Percentiles rank a stretch among this genome's conserved stretches.
Conservation (phyloP, 2,329 filamentous ascomycete genomes). For the Botrytis pseudocinerea region DNA sequence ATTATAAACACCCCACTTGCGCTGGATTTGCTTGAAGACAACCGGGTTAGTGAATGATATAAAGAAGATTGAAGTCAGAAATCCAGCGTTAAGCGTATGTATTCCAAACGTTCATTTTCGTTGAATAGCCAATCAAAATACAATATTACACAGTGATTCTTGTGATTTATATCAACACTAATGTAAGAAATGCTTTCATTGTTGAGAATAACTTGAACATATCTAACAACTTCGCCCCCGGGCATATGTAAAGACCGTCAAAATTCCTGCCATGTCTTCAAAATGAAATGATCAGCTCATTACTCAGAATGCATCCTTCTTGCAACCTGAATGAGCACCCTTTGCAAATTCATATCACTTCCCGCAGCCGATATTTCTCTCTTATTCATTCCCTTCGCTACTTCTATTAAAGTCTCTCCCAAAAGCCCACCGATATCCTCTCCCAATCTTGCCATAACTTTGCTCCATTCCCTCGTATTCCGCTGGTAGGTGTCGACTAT, state of each 20-base stretch:
- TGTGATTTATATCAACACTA: neutral
- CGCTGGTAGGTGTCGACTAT: neutral
- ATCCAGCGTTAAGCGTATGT: neutral
- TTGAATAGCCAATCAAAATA: accelerated
- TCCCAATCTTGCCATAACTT: neutral
- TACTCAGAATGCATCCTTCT: neutral
- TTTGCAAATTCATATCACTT: neutral
- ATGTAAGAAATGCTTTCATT: neutral
- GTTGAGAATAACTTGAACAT: neutral
- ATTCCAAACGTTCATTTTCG: neutral
- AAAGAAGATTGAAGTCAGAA: neutral
- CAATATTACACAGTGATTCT: neutral
- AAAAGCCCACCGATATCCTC: neutral
- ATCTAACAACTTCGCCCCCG: neutral
- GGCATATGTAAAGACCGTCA: neutral
- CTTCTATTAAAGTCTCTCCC: neutral
- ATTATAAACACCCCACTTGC: neutral
- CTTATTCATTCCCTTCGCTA: neutral
- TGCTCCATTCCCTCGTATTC: neutral
- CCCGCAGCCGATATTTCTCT: neutral
- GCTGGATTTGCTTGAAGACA: neutral
- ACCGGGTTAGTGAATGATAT: neutral
- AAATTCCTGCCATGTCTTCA: neutral
- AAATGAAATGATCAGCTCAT: too few species aligned
- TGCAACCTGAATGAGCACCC: neutral